Evolutionary conservation across 495 filamentous ascomycete genomes (phyloP), one percentile per base, ranked within the genome.

Genomic region (Hyaloscypha finlandica): DNA sequence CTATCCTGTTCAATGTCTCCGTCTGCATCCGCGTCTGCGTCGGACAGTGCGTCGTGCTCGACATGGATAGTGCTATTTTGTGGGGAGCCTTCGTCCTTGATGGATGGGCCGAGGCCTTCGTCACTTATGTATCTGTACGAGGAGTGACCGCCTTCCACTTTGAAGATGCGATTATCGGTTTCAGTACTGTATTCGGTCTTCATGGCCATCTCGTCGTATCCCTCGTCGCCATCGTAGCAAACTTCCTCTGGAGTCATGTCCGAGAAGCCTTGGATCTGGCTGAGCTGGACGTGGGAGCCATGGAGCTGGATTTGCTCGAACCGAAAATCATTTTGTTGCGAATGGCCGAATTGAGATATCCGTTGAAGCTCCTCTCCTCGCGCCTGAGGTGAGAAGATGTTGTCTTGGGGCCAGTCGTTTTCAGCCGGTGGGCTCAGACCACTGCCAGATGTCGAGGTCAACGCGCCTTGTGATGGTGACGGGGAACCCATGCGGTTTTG

Each of bases 261-360:
- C 6, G 61, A 31, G 16, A 72, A 51, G 3, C 58, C 45, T 66
- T 68, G 70, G 20, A 72, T 61, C 33, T 72, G 63, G 37, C 39
- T 64, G 14, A 68, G 33, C 14, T 72, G 45, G 55, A 72, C 62
- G 25, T 45, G 33, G 8, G 29, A 51, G 32, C 16, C 53, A n/a
- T 25, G 25, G 16, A 0, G 0, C 45, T 64, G 56, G 11, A 31
- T 8, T 59, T 22, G 64, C 8, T 45, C 58, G 30, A 22, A 20
- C 52, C 59, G 67, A 8, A 56, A 22, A 30, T 53, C 64, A 25
- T 25, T 25, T 55, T 30, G 58, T 16, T 59, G 52, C 12, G 32
- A 59, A 39, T 66, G 68, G 22, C 20, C 37, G 45, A 65, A 20
- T 63, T 61, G 45, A 30, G 64, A 59, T 42, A 33, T 51, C 31